A percentile compares a stretch with the other conserved stretches of the same genome.
phyloP scores from a whole-genome alignment of 2,329 filamentous ascomycete genomes.

The Myriosclerotinia curreyana region DNA sequence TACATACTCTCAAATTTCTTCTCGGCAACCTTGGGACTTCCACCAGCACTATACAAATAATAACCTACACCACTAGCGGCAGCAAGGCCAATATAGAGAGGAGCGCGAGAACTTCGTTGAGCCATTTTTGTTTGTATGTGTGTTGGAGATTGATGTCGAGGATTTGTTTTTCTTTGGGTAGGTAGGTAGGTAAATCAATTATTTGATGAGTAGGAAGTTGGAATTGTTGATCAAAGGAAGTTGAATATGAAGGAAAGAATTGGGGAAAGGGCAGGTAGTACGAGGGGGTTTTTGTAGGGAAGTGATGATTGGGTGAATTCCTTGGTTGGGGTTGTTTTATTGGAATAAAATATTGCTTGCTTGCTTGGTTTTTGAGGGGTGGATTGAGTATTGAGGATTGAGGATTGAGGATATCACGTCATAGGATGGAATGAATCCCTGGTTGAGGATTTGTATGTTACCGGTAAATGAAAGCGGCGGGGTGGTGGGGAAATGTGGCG shows the following conservation, averaged over 20 bases:
- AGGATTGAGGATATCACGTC: slow-evolving; percentile 6
- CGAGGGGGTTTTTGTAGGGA: background rate
- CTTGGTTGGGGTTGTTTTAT: no score
- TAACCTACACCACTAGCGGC: slow-evolving; percentile 72
- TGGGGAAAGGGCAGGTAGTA: background rate
- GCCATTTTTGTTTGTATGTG: slow-evolving; percentile 34
- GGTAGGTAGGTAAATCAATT: background rate
- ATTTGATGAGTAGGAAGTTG: no score
- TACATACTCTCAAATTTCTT: slow-evolving; percentile 80
- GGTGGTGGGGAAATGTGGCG: slow-evolving; percentile 15
- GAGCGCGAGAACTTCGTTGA: slow-evolving; percentile 40
- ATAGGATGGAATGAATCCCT: slow-evolving; percentile 8
- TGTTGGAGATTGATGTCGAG: background rate
- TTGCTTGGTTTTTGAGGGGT: no score
- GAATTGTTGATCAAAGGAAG: slow-evolving; percentile 7
- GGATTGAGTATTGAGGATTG: no score
- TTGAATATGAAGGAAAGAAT: background rate
- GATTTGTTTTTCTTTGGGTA: background rate
- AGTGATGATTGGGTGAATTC: slow-evolving; percentile 8
- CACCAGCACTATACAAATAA: slow-evolving; percentile 87
- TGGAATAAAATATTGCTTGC: no score
- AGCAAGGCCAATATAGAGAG: slow-evolving; percentile 54
- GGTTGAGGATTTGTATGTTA: background rate
- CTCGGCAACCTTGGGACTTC: slow-evolving; percentile 76
- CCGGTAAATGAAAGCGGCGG: background rate